Evolutionary conservation across 1,284 basidiomycete species (phyloP).

Genomic region (Ustilago tritici): DNA sequence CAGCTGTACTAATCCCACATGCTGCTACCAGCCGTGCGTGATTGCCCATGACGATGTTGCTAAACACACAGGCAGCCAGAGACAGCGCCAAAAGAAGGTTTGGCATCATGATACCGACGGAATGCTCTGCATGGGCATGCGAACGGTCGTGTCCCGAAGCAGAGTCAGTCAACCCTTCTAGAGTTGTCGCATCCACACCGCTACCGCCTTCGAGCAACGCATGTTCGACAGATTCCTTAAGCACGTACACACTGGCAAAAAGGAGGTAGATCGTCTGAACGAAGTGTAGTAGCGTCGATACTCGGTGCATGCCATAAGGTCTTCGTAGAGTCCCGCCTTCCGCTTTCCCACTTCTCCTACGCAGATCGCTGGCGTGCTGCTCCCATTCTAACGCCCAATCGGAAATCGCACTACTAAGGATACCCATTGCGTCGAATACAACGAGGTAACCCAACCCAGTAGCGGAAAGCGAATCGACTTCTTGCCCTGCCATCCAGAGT

Average conservation of each 20-base stretch:
- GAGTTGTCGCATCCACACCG: not conserved
- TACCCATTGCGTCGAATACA: conserved; percentile 83
- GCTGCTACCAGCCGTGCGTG: conserved; percentile 64
- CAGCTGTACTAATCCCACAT: conserved; percentile 64
- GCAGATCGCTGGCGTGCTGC: conserved; percentile 41
- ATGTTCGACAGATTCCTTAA: conserved; percentile 83
- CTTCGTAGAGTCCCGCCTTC: conserved; percentile 30
- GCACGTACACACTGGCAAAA: conserved; percentile 90
- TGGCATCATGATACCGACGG: conserved; percentile 55
- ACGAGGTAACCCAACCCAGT: conserved; percentile 95
- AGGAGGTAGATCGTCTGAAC: conserved; percentile 88
- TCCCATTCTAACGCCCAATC: conserved; percentile 49
- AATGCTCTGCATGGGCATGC: conserved; percentile 54
- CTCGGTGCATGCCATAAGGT: conserved; percentile 76
- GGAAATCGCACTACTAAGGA: conserved; percentile 47
- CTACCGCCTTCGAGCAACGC: conserved; percentile 61
- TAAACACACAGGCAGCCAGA: conserved; percentile 49
- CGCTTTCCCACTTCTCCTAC: conserved; percentile 24
- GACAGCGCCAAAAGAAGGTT: conserved; percentile 47
- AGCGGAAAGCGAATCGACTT: conserved; percentile 84
- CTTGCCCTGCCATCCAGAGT: conserved; percentile 92
- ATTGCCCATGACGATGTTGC: conserved; percentile 63
- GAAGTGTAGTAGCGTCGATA: conserved; percentile 84
- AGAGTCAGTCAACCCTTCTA: conserved; percentile 23
- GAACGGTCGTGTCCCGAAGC: conserved; percentile 47